phyloP scores from a whole-genome alignment of 768 basidiomycete genomes.

The Rubroboletus pulcherrimus region DNA sequence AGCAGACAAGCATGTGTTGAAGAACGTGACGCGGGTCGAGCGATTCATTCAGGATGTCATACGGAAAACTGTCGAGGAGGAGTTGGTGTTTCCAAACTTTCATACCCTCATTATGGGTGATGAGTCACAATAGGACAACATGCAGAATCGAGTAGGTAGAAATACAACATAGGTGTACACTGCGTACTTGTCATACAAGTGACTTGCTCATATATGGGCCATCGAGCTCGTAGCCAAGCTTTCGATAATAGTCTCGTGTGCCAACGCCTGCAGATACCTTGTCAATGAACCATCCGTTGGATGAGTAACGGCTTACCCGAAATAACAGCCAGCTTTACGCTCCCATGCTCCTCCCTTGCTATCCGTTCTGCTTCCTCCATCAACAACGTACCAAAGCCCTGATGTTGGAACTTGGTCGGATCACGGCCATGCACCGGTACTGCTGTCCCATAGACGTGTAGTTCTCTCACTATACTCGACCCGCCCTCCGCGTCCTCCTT shows the following conservation, averaged over 20 bases:
- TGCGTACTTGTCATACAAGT: constrained; percentile 38
- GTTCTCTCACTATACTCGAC: constrained; percentile 89
- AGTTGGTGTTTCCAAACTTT: constrained; percentile 94
- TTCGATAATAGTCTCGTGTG: constrained; percentile 94
- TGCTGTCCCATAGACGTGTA: constrained; percentile 98
- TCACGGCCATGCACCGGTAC: constrained; percentile 96
- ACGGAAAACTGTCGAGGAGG: constrained; percentile 91
- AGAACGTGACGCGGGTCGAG: constrained; percentile 94
- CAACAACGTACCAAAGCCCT: constrained; percentile 94
- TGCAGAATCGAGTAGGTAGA: neutral
- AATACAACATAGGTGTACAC: constrained; percentile 11
- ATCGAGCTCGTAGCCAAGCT: constrained; percentile 90
- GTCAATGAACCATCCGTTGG: neutral
- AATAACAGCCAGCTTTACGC: constrained; percentile 94
- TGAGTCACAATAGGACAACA: constrained; percentile 10
- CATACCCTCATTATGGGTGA: constrained; percentile 69
- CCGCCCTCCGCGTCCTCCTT: constrained; percentile 69
- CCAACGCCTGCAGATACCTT: constrained; percentile 67
- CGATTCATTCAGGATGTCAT: constrained; percentile 94
- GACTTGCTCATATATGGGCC: constrained; percentile 98
- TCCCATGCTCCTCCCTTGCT: constrained; percentile 95
- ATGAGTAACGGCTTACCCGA: constrained; percentile 56
- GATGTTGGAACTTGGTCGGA: constrained; percentile 96
- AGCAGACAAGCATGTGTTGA: constrained; percentile 89
- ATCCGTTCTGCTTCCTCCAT: constrained; percentile 99